Percentiles rank a stretch among this genome's conserved stretches.
Evolutionary conservation across 331 rosid species (phyloP).

Genomic region (Stylosanthes scabra): DNA sequence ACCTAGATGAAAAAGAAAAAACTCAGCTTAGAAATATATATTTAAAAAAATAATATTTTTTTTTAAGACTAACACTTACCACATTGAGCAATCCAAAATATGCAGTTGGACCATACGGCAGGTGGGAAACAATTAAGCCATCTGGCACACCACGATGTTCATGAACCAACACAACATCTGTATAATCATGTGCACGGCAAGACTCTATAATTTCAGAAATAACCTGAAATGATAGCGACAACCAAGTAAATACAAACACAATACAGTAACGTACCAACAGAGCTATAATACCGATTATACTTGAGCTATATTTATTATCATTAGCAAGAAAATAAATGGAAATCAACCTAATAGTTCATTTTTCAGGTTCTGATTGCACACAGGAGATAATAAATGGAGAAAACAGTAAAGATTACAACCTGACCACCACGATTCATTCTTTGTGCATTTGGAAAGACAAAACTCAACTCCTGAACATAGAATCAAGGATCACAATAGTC

Average conservation of each 20-base stretch:
- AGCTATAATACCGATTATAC: neutral
- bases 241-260: neutral
- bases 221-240: conserved; percentile 61
- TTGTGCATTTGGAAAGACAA: conserved; percentile 88
- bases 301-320: conserved; percentile 11
- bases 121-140: conserved; percentile 84
- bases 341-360: conserved; percentile 4
- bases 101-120: conserved; percentile 96
- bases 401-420: conserved; percentile 54
- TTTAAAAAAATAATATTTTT: neutral
- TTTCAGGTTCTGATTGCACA: neutral
- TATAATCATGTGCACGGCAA: conserved; percentile 85
- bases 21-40: conserved; percentile 18
- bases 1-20: conserved; percentile 56
- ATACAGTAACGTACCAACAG: neutral
- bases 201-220: conserved; percentile 87
- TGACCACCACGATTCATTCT: conserved; percentile 97
- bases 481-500: conserved; percentile 24
- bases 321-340: conserved; percentile 5
- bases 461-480: conserved; percentile 72
- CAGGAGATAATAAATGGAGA: neutral
- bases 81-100: conserved; percentile 87
- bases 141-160: conserved; percentile 98
- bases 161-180: conserved; percentile 88
- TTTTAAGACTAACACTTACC: conserved; percentile 59